phyloP scores from a whole-genome alignment of 148 eudicot genomes.

The Arbutus unedo region DNA sequence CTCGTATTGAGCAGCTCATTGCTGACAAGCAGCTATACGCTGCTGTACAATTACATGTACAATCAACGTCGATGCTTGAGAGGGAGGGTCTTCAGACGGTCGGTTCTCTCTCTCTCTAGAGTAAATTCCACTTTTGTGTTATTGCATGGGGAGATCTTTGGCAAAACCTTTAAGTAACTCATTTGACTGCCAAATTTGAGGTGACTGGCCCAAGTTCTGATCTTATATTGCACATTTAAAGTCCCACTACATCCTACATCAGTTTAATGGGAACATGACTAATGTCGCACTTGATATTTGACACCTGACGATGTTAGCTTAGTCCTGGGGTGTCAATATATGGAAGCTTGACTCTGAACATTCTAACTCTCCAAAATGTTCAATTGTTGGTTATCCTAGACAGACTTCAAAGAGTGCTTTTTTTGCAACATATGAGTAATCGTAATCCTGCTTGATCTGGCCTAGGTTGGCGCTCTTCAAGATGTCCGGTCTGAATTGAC shows the following conservation, averaged over 20 bases:
- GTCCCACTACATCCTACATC: neutral
- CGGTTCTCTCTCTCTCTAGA: conserved; percentile 19
- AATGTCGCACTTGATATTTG: neutral
- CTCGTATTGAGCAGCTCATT: conserved; percentile 86
- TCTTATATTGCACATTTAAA: neutral
- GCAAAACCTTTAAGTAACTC: neutral
- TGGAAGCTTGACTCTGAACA: neutral
- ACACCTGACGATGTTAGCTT: neutral
- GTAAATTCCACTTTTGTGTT: neutral
- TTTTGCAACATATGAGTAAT: neutral
- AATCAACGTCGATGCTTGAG: conserved; percentile 91
- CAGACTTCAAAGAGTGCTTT: neutral
- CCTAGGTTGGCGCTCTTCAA: conserved; percentile 97
- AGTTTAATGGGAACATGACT: neutral
- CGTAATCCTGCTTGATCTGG: conserved; percentile 18
- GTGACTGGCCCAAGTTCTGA: neutral
- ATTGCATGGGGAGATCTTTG: neutral
- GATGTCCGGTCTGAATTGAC: conserved; percentile 89
- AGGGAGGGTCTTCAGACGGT: conserved; percentile 99
- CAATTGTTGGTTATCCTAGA: neutral
- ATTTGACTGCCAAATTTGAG: neutral
- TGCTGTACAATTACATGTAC: conserved; percentile 90
- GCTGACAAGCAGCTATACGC: conserved; percentile 94
- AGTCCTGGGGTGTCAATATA: neutral
- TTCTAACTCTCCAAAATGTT: conserved; percentile 3